Evolutionary conservation across 345 rosid species (phyloP).

Genomic region (Gossypium rotundifolium): DNA sequence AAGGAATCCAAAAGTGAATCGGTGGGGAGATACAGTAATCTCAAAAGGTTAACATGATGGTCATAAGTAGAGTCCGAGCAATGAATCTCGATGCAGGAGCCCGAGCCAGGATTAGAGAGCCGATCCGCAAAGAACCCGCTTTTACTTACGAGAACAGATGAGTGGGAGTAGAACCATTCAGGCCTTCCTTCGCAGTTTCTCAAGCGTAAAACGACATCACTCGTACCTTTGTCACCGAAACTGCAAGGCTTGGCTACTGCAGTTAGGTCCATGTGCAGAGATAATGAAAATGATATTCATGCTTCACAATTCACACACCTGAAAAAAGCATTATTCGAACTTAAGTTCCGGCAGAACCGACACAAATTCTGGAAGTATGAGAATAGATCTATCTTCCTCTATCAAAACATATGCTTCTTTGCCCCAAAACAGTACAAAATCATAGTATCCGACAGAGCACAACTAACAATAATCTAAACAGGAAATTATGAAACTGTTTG

Average conservation of each 20-base stretch:
- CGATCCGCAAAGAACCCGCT: conserved; percentile 39
- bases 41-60: conserved; percentile 39
- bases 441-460: not conserved
- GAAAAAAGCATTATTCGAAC: conserved; percentile 3
- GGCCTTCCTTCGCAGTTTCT: conserved; percentile 38
- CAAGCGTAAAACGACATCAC: conserved; percentile 30
- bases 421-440: not conserved
- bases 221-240: conserved; percentile 30
- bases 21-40: conserved; percentile 27
- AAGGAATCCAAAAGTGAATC: conserved; percentile 33
- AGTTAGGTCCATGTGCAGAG: conserved; percentile 30
- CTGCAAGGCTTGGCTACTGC: conserved; percentile 23
- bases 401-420: not conserved
- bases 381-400: not conserved
- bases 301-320: conserved; percentile 24
- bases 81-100: conserved; percentile 25
- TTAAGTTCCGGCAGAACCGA: not conserved
- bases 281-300: conserved; percentile 24
- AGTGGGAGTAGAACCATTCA: conserved; percentile 33
- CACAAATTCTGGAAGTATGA: not conserved
- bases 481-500: no score
- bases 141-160: conserved; percentile 28
- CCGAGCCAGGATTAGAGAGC: conserved; percentile 22
- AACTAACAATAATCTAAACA: not conserved
- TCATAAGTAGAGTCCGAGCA: conserved; percentile 35